Conservation (phyloP, 306 rosid genomes). For the Biancaea sappan region DNA sequence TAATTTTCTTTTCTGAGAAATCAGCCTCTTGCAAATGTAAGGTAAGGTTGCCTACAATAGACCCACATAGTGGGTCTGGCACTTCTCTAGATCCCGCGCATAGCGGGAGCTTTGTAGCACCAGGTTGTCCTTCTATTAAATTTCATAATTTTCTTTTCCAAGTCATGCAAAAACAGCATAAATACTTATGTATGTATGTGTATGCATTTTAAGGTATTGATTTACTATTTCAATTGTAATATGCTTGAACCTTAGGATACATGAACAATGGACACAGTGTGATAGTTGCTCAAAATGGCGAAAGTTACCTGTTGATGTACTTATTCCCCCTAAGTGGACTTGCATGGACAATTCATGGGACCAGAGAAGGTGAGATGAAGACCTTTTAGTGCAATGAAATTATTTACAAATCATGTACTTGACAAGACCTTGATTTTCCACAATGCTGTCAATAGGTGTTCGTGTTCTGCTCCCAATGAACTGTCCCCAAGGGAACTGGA, state of each 20-base stretch:
- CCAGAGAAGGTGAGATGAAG: constrained; percentile 65
- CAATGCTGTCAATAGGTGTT: constrained; percentile 62
- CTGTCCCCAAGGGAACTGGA: constrained; percentile 82
- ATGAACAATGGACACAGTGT: constrained; percentile 97
- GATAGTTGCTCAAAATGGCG: constrained; percentile 95
- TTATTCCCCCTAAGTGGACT: constrained; percentile 86
- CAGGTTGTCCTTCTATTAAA: too few relatives aligned
- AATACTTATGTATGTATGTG: background rate
- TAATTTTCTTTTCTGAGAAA: background rate
- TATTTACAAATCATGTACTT: constrained; percentile 26
- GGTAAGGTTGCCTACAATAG: too few relatives aligned
- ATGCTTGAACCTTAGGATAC: constrained; percentile 59
- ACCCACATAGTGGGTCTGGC: too few relatives aligned
- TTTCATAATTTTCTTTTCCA: background rate
- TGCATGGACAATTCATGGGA: constrained; percentile 89
- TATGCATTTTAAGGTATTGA: background rate
- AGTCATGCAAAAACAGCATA: constrained; percentile 2
- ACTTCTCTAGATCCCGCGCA: too few relatives aligned
- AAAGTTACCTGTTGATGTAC: constrained; percentile 79
- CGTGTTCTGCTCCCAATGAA: constrained; percentile 85
- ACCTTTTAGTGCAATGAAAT: constrained; percentile 3
- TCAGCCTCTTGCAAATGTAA: too few relatives aligned
- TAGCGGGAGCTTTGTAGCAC: too few relatives aligned
- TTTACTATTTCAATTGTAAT: constrained; percentile 35
- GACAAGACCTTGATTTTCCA: constrained; percentile 31